Evolutionary conservation across 139 green algal genomes (phyloP), one percentile per base, ranked within the genome.

Genomic region (Monoraphidium neglectum): DNA sequence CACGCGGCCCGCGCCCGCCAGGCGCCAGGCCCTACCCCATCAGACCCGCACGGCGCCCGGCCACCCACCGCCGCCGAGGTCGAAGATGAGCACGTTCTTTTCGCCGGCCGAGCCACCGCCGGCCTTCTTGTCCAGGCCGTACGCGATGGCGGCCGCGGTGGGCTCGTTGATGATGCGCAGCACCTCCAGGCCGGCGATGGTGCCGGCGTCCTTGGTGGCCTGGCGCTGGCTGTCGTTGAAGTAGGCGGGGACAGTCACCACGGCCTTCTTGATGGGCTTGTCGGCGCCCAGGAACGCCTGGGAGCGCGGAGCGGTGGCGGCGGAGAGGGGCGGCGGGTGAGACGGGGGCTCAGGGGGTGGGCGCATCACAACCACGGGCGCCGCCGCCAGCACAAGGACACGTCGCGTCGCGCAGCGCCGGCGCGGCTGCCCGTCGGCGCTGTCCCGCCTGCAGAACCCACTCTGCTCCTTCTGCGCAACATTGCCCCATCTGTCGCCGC

Each of bases 151-250:
- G 5, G 94, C 94, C 5, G 95, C 95, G 12, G 95, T 98, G 33
- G 95, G 95, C 87, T 99, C 95, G 81, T 99, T 99, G 85, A 98
- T 97, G 84, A 99, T 98, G 51, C 95, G 90, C 72, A 98, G 79
- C 35, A 97, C 93, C 47, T 99, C 97, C 38, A 99, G 83, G 57
- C 96, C 96, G 23, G 95, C 87, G 74, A 99, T 99, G 38, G 88
- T 88, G 37, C 84, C 95, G 33, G 96, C 96, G 74, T 99, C 96
- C 91, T 99, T 98, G 75, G 94, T 98, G 28, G 94, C 94, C 89
- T 99, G 95, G 43, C 96, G 87, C 89, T 99, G 96, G 28, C 87
- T 93, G 79, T 98, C 96, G 72, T 99, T 99, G 92, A 99, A 99
- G 88, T 99, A 99, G 43, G 96, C 94, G 30, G 96, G 96, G 51